These are phyloP conservation scores for Trichocomaceae sp. DNA, from an alignment of 2,329 filamentous ascomycete genomes.

Conservation along the genomic window DNA sequence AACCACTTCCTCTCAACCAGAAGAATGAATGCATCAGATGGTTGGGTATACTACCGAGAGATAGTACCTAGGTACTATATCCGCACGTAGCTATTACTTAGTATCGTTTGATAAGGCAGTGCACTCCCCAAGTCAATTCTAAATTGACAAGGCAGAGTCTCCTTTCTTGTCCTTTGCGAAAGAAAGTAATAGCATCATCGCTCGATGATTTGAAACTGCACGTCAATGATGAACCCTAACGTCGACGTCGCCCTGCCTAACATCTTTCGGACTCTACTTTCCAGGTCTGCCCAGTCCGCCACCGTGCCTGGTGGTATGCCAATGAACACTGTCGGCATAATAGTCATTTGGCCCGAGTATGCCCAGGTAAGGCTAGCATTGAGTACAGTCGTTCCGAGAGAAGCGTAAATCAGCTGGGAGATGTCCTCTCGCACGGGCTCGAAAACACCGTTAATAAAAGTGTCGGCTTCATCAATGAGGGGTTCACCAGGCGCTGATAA, in stretches of 20 bases:
- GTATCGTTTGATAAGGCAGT: neutral
- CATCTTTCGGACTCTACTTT: neutral
- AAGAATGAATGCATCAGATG: neutral
- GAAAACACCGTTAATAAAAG: neutral
- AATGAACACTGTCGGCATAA: conserved; percentile 5
- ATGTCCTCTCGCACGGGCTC: neutral
- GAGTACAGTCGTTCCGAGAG: neutral
- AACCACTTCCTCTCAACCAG: neutral
- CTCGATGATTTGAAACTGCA: neutral
- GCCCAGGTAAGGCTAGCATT: neutral
- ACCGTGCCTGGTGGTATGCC: neutral
- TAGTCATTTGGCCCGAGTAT: neutral
- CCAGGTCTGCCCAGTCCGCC: conserved; percentile 5
- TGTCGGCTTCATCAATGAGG: neutral
- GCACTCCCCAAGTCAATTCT: neutral
- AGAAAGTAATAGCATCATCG: neutral
- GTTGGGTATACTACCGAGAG: neutral
- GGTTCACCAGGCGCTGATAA: neutral
- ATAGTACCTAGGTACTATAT: neutral
- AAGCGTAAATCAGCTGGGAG: neutral
- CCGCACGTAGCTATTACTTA: neutral
- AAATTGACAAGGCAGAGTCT: neutral
- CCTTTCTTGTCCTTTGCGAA: neutral
- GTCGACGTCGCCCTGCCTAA: neutral
- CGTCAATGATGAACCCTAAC: neutral